Conservation (phyloP, 176 grass and related monocot species). For the Cenchrus purpureus region DNA sequence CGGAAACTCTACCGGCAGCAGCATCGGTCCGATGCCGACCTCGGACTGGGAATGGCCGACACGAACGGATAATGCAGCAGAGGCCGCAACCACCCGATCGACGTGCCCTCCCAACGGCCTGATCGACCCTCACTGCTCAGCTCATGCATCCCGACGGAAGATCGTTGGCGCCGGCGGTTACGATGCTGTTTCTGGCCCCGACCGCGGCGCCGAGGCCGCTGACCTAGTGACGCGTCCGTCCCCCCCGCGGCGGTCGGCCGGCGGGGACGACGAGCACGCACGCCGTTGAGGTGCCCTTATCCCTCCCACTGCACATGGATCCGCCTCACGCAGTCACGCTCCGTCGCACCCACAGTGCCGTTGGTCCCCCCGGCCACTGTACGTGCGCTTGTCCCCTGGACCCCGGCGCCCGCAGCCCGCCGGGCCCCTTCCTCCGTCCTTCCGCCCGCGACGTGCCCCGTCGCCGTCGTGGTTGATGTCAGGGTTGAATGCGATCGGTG, state of each 20-base stretch:
- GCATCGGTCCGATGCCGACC: neutral
- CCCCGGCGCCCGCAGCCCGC: neutral
- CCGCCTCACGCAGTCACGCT: neutral
- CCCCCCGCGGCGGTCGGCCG: neutral
- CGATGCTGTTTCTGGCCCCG: slow-evolving; percentile 28
- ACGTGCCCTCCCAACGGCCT: slow-evolving; percentile 25
- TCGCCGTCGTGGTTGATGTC: neutral
- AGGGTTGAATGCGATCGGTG: neutral
- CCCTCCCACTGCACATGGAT: slow-evolving; percentile 15
- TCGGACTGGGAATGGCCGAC: neutral
- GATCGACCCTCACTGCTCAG: neutral
- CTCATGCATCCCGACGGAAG: neutral
- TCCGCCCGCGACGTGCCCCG: neutral
- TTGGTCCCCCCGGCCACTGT: slow-evolving; percentile 9
- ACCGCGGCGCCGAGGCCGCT: slow-evolving; percentile 18
- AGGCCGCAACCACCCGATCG: slow-evolving; percentile 1
- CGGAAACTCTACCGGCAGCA: too few species aligned
- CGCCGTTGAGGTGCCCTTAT: slow-evolving; percentile 25
- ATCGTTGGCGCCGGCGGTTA: slow-evolving; percentile 42
- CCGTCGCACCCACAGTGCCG: too few species aligned
- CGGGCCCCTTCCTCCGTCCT: neutral
- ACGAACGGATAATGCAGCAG: neutral
- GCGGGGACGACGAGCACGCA: neutral
- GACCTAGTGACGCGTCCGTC: neutral
- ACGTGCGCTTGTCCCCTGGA: slow-evolving; percentile 23